Evolutionary conservation across 176 grass and related monocot species (phyloP).

Genomic region (Cymbopogon citratus): DNA sequence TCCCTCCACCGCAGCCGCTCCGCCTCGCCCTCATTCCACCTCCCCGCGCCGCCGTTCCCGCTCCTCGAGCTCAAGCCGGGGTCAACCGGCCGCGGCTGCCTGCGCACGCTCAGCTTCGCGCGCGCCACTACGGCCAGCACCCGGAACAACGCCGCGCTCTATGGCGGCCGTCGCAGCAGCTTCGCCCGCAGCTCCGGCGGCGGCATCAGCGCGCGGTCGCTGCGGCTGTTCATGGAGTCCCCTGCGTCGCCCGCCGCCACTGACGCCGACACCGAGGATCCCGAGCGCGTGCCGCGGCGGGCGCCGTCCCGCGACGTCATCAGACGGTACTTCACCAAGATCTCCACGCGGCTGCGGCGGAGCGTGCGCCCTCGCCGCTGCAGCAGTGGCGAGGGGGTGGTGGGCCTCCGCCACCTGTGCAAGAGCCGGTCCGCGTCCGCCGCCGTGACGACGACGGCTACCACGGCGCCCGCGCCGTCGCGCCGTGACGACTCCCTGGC

Average conservation of each 20-base stretch:
- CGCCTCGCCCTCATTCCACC: conserved; percentile 31
- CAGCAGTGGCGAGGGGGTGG: background rate
- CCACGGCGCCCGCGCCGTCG: background rate
- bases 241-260: background rate
- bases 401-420: conserved; percentile 26
- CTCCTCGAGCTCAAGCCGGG: background rate
- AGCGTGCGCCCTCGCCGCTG: background rate
- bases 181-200: background rate
- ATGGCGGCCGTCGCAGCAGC: conserved; percentile 18
- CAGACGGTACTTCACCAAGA: conserved; percentile 52
- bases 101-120: conserved; percentile 47
- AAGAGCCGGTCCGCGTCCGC: conserved; percentile 71
- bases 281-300: background rate
- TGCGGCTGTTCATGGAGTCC: conserved; percentile 32
- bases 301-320: conserved; percentile 39
- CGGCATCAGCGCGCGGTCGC: conserved; percentile 22
- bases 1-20: conserved; percentile 32
- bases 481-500: conserved; percentile 57
- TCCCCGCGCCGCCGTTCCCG: background rate
- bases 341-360: conserved; percentile 41
- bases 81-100: background rate
- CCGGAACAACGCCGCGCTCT: conserved; percentile 41
- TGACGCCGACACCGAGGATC: background rate
- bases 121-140: background rate
- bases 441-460: background rate